Evolutionary conservation across 768 basidiomycete genomes (phyloP).

Genomic region (Phylloporus sp.): DNA sequence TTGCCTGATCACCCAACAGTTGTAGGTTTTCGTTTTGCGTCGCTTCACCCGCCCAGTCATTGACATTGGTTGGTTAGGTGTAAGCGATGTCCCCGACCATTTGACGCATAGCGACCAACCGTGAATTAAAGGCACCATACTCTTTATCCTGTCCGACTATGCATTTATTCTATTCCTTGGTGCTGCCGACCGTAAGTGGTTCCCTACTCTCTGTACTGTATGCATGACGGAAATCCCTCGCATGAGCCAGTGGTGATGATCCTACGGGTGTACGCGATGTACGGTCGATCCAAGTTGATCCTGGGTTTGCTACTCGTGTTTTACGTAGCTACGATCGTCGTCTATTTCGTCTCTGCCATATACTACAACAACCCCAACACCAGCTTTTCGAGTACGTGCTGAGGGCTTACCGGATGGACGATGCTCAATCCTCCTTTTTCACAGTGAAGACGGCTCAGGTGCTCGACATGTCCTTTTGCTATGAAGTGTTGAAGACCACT

Average conservation of each 20-base stretch:
- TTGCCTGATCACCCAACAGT: constrained; percentile 2
- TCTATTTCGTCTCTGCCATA: neutral
- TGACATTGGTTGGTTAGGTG: constrained; percentile 10
- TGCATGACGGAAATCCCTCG: neutral
- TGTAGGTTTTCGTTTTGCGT: constrained; percentile 8
- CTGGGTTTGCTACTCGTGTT: constrained; percentile 12
- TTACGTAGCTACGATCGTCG: constrained; percentile 5
- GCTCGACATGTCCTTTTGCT: constrained; percentile 15
- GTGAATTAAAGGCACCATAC: constrained; percentile 7
- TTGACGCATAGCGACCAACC: neutral
- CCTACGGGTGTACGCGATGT: constrained; percentile 24
- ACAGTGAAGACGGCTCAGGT: constrained; percentile 10
- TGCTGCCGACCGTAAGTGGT: constrained; percentile 17
- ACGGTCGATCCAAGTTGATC: constrained; percentile 11
- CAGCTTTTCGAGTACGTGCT: constrained; percentile 7
- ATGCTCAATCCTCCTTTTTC: neutral
- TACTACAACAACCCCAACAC: constrained; percentile 5
- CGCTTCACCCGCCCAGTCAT: neutral
- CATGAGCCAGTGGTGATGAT: constrained; percentile 19
- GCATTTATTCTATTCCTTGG: constrained; percentile 13
- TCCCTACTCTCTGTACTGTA: neutral
- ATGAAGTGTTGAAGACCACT: neutral
- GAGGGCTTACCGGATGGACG: neutral
- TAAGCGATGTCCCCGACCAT: neutral
- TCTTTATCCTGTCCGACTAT: neutral